Conservation (phyloP, 2,329 filamentous ascomycete genomes). For the Amylocarpus encephaloides region DNA sequence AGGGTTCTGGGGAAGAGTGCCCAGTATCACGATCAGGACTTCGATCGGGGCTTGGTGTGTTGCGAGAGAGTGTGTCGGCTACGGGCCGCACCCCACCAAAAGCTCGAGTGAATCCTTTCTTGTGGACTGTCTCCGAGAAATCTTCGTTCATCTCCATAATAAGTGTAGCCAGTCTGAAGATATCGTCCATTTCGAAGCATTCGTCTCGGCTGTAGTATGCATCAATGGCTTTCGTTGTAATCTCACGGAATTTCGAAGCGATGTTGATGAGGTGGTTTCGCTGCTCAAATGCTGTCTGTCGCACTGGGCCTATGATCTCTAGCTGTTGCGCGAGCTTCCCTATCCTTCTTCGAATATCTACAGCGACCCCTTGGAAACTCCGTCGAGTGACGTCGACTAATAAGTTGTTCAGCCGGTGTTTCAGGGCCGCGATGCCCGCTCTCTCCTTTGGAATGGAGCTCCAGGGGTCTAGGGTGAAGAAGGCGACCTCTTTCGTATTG, state of each 20-base stretch:
- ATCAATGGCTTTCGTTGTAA: constrained; percentile 4
- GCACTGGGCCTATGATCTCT: not conserved
- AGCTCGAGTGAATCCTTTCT: not conserved
- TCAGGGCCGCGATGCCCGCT: constrained; percentile 3
- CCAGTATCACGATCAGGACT: too few relatives aligned
- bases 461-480: constrained; percentile 7
- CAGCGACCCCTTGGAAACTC: not conserved
- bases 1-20: too few relatives aligned
- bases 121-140: not conserved
- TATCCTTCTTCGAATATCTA: not conserved
- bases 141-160: not conserved
- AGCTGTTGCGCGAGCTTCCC: not conserved
- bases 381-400: not conserved
- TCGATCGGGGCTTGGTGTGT: too few relatives aligned
- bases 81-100: too few relatives aligned
- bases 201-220: constrained; percentile 6
- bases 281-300: not conserved
- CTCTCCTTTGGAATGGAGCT: not conserved
- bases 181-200: constrained; percentile 9
- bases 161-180: not conserved
- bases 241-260: not conserved
- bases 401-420: not conserved
- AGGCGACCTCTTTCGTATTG: not conserved
- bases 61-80: too few relatives aligned
- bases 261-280: not conserved